Conservation (phyloP, 1,139 yeast genomes). For the Taphrina communis region DNA sequence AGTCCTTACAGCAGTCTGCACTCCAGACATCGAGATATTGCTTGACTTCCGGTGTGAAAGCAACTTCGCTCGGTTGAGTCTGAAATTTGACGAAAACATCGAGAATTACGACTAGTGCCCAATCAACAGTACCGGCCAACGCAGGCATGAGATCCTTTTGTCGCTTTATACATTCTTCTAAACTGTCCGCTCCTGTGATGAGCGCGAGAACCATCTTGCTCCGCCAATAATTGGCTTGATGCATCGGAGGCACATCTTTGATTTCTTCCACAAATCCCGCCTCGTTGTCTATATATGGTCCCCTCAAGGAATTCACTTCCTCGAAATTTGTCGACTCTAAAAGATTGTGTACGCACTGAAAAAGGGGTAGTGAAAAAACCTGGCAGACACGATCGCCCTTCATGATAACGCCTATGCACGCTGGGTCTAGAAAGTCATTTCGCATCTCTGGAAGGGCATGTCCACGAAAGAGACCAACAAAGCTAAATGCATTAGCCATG, state of each 20-base stretch:
- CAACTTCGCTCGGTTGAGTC: not conserved
- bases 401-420: not conserved
- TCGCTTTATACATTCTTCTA: not conserved
- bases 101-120: slow-evolving; percentile 10
- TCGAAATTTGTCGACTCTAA: not conserved
- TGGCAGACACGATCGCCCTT: slow-evolving; percentile 8
- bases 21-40: not conserved
- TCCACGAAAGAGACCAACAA: slow-evolving; percentile 6
- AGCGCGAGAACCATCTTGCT: slow-evolving; percentile 3
- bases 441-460: not conserved
- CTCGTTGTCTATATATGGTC: not conserved
- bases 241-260: slow-evolving; percentile 9
- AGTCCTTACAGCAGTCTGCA: slow-evolving; percentile 10
- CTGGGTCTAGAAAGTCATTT: not conserved
- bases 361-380: not conserved
- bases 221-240: slow-evolving; percentile 9
- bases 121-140: not conserved
- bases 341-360: not conserved
- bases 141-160: not conserved
- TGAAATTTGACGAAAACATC: not conserved
- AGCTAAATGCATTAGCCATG: slow-evolving; percentile 7
- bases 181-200: not conserved
- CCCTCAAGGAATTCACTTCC: not conserved
- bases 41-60: not conserved
- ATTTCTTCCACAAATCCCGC: not conserved